Base-by-base conservation (phyloP, 768 basidiomycete genomes). In the Cantharellus anzutake region DNA sequence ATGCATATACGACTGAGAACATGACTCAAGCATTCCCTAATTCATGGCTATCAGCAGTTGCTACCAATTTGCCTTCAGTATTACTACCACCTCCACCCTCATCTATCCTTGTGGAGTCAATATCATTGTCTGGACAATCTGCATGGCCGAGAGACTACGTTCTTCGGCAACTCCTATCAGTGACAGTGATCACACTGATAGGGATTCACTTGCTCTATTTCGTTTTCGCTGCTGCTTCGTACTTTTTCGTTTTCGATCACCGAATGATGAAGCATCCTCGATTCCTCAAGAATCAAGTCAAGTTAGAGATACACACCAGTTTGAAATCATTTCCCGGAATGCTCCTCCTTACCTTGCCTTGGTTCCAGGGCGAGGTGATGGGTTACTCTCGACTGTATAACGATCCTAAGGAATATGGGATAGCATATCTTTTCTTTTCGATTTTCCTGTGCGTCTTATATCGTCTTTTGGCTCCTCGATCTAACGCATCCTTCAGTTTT, bases 241-340 rank as follows among this genome's bases (percentile, higher is more conserved):
- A 89, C 72, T 71, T 71, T 51, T 82, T 76, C 71, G 80, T 98
- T 60, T 99, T 97, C 79, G 91, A 98, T 72, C 85, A 86, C 67
- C 86, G 84, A 29, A 96, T 86, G 90, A 93, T 86, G 84, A 76
- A 78, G 40, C 96, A 99, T 72, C 96, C 96, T 0, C 79, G 87
- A 39, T 99, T 93, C 73, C 74, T 96, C 51, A 84, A 87, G 67
- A 80, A 92, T 67, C 96, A 99, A 69, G 79, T 75, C 53, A 34
- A 66, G 16, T 67, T 69, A 61, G 96, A 99, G 73, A 98, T 99
- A 62, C 71, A 75, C 62, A 71, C 69, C 61, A 86, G 84, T 61
- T 60, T 96, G 56, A 73, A 76, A 51, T 82, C 88, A 0, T 93
- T 94, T 67, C 93, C 92, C 0, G 71, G 68, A 2, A 93, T 99